Evolutionary conservation across 2,329 filamentous ascomycete species (phyloP), one percentile per base, ranked within the genome.

Genomic region (Pseudomassariella vexata): DNA sequence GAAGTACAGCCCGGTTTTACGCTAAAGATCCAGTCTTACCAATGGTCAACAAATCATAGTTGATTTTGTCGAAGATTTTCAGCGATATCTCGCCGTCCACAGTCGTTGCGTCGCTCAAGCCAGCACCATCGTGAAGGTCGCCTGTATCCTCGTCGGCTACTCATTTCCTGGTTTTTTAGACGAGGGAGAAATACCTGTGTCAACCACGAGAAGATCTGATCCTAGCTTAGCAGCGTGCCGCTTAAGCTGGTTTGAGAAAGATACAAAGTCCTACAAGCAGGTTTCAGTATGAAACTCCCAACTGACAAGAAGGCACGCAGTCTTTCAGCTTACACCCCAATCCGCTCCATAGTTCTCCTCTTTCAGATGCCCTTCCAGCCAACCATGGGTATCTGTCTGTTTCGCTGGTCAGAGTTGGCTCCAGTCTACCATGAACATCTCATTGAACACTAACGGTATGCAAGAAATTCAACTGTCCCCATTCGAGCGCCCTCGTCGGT

Each of bases 111-210:
- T 82, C 78, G 25, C 70, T 76, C 28, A 82, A 55, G 2, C 77
- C 77, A 18, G 72, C 72, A 3, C 79, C 78, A 39, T 82, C 77
- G 46, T 82, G 77, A n/a, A 82, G 56, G 49, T 82, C 78, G 14
- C 60, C 65, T 49, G 30, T 6, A 5, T 18, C 1, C 15, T 16
- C 15, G 30, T 25, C 14, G 23, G 21, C 1, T 12, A n/a, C n/a
- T 19, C 30, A 15, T 24, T 24, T 22, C 22, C 17, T 20, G n/a
- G 19, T 6, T 5, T 25, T 9, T n/a, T 9, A 9, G 8, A 5
- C 19, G 16, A n/a, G 10, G 10, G 24, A 15, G 32, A 39, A 52
- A 28, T 41, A 61, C 74, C 76, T 25, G 74, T 79, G 45, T 82
- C 76, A 29, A 80, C 54, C 9, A 80, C 51, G 29, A 81, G 57